Base-by-base conservation (phyloP, 2,329 filamentous ascomycete species). In the Exophiala alcalophila region DNA sequence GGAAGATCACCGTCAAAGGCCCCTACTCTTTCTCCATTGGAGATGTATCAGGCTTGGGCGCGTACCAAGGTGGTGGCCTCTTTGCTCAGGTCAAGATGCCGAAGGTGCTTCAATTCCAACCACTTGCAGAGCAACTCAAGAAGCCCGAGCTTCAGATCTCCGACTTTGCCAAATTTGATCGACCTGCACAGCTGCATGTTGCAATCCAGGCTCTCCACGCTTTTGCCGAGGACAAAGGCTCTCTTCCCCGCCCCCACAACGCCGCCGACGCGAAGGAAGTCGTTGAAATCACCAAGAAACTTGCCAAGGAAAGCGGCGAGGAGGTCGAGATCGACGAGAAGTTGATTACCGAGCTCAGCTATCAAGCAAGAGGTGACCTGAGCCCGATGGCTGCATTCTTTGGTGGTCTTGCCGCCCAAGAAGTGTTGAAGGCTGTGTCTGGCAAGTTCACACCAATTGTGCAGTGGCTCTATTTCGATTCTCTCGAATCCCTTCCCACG, bases 31-130 rank as follows among this genome's bases (percentile, higher is more conserved):
- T 98, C 68, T 92, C 88, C 10, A 96, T 98, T 56, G 92, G 91
- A 28, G 88, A 96, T 63, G 88, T 97, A 7, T 87, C 86, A 16
- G 83, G 80, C 4, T 75, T 96, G 24, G 92, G 92, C 24, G 76
- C 86, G 58, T 98, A 98, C 71, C 73, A 86, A 71, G 79, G 85
- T 37, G 91, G 91, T 32, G 92, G 92, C 48, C 78, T 95, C 47
- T 98, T 86, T 65, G 84, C 86, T 26, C 92, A 98, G 66, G 92
- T 97, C 66, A 98, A 97, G 77, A 96, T 96, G 91, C 92, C 92
- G 36, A 95, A 92, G 70, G 79, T 88, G 40, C 69, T 97, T 59
- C 79, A 92, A 63, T 98, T 97, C 69, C 86, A 95, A 70, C 74
- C 81, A 27, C 78, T 96, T 44, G 81, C 81, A 28, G 71, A 79